Evolutionary conservation across 164 flowering plant species (phyloP), one percentile per base, ranked within the genome.

Genomic region (Berberis thunbergii): DNA sequence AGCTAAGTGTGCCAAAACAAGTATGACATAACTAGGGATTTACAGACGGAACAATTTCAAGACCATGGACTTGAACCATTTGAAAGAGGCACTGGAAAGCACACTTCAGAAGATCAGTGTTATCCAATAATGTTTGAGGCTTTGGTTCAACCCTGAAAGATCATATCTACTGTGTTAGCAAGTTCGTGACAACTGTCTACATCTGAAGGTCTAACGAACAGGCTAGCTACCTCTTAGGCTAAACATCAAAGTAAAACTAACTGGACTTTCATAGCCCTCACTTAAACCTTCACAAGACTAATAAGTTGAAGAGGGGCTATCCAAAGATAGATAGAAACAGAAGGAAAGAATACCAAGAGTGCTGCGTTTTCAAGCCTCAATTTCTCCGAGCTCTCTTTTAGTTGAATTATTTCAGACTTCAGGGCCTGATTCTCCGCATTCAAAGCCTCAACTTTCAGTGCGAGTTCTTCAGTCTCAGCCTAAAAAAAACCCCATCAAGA

Each of bases 401-500:
- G 40, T 61, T 75, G 77, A 54, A 68, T 79, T 3, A 91, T 69
- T 74, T 91, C 94, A 26, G 88, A 78, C 72, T 71, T 89, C 8
- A 94, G 86, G 4, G 83, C 44, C 65, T 70, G 38, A 58, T 94
- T 91, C 79, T 94, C 99, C 43, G 79, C 77, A 72, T 43, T 81
- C 68, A 94, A 60, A 11, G 79, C 41, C 38, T 91, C 96, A 64
- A 91, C 96, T 70, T 79, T 91, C 10, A 67, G 64, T 1, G 89
- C 83, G 43, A 94, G 89, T 65, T 89, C 93, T 73, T 91, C 99
- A 40, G 87, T 67, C 79, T 94, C 99, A 9, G 91, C 96, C 99
- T 94, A 75, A 1, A 74, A 11, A 40, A 43, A 63, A 60, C 4
- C 11, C 10, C 54, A 52, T 11, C 3, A 7, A 52, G 54, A 52